A percentile compares a stretch with the other conserved stretches of the same genome.
Conservation (phyloP, 768 basidiomycete species). For the Erythrobasidium yunnanense region DNA sequence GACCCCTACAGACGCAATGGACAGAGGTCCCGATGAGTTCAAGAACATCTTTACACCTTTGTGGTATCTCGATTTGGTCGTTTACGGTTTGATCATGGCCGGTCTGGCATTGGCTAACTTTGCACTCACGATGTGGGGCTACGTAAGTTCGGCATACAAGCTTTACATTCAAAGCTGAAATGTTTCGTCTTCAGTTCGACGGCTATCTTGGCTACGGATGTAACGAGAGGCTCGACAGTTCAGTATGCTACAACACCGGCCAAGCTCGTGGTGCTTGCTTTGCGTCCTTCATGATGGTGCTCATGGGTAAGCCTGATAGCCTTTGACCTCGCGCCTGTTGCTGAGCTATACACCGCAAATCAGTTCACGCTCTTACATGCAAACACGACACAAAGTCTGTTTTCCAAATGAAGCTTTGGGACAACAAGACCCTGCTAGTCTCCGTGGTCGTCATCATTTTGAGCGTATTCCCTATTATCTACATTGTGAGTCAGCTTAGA, state of each 20-base stretch:
- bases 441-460: conserved; percentile 38
- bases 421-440: conserved; percentile 42
- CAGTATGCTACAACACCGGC: conserved; percentile 40
- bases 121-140: conserved; percentile 37
- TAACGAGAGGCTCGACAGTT: conserved; percentile 38
- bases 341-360: not conserved
- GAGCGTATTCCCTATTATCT: conserved; percentile 42
- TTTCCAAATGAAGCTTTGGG: conserved; percentile 40
- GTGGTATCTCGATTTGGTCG: conserved; percentile 41
- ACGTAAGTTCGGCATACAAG: not conserved
- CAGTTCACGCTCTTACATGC: conserved; percentile 40
- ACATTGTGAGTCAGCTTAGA: conserved; percentile 36
- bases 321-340: conserved; percentile 26
- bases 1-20: conserved; percentile 43
- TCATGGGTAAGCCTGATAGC: conserved; percentile 30
- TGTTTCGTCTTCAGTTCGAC: not conserved
- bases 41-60: conserved; percentile 41
- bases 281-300: conserved; percentile 41
- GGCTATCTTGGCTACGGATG: conserved; percentile 40
- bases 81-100: conserved; percentile 41
- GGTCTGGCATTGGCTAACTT: conserved; percentile 41
- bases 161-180: not conserved
- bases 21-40: conserved; percentile 28
- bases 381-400: conserved; percentile 40
- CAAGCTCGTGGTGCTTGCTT: conserved; percentile 42